Conservation (phyloP, 495 filamentous ascomycete genomes). For the Lineolata rhizophorae region DNA sequence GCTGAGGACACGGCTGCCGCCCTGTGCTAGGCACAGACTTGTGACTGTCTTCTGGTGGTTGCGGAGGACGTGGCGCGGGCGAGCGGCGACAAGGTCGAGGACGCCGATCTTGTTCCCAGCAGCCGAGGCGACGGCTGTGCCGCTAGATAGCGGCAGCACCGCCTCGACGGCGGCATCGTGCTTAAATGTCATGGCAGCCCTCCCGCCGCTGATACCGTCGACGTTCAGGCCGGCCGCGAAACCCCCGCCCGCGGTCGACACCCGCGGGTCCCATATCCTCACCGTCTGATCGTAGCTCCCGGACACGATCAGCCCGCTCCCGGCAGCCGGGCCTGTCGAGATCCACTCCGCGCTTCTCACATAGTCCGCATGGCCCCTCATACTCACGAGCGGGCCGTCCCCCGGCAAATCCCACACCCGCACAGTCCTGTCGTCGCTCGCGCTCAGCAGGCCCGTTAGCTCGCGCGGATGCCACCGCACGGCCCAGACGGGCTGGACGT, state of each 20-base stretch:
- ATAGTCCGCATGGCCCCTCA: slow-evolving; percentile 83
- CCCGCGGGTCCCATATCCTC: slow-evolving; percentile 75
- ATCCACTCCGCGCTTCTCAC: slow-evolving; percentile 73
- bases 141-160: slow-evolving; percentile 64
- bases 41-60: slow-evolving; percentile 98
- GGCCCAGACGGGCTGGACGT: slow-evolving; percentile 87
- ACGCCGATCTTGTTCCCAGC: slow-evolving; percentile 77
- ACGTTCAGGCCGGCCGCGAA: too few relatives aligned
- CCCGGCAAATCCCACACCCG: slow-evolving; percentile 83
- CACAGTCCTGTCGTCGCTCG: slow-evolving; percentile 78
- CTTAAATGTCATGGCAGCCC: slow-evolving; percentile 66
- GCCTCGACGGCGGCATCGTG: slow-evolving; percentile 70
- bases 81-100: slow-evolving; percentile 83
- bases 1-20: slow-evolving; percentile 56
- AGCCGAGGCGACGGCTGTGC: slow-evolving; percentile 67
- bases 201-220: too few relatives aligned
- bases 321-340: slow-evolving; percentile 28
- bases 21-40: slow-evolving; percentile 52
- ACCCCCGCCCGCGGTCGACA: neutral
- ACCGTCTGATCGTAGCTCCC: slow-evolving; percentile 92
- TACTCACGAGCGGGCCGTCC: slow-evolving; percentile 47
- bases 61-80: slow-evolving; percentile 60
- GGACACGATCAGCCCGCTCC: slow-evolving; percentile 49
- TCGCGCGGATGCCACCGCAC: slow-evolving; percentile 64
- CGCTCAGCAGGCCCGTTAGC: slow-evolving; percentile 62